phyloP scores from a whole-genome alignment of 345 rosid species.

The Erysimum cheiranthoides region DNA sequence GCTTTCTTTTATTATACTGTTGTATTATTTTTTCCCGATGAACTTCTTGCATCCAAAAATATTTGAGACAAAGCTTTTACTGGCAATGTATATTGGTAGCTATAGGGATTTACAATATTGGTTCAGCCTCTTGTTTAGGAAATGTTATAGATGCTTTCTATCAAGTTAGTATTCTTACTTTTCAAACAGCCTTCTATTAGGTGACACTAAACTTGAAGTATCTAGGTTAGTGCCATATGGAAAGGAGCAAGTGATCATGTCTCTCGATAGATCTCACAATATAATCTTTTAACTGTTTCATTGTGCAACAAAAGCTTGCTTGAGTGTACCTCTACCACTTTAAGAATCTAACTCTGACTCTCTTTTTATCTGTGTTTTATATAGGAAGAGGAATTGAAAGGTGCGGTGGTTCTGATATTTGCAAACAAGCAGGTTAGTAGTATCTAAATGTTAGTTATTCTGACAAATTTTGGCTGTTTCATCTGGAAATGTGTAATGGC shows the following conservation, averaged over 20 bases:
- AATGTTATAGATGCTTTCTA: neutral
- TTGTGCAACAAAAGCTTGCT: slow-evolving; percentile 4
- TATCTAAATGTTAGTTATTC: slow-evolving; percentile 9
- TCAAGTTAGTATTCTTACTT: neutral
- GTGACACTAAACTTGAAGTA: neutral
- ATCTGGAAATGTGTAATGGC: neutral
- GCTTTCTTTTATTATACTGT: slow-evolving; percentile 13
- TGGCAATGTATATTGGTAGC: neutral
- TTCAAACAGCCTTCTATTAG: neutral
- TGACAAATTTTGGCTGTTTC: slow-evolving; percentile 39
- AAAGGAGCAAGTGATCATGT: neutral
- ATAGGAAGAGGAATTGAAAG: slow-evolving; percentile 65
- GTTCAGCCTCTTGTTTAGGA: slow-evolving; percentile 12
- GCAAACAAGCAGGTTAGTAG: slow-evolving; percentile 64
- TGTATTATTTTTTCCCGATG: neutral
- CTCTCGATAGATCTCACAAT: neutral
- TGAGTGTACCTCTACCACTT: neutral
- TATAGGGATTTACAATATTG: neutral
- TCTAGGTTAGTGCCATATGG: neutral
- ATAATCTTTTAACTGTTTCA: neutral
- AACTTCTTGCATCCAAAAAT: neutral
- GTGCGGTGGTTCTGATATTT: slow-evolving; percentile 60
- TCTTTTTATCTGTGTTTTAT: neutral
- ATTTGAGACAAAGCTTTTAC: neutral
- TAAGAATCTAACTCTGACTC: slow-evolving; percentile 4